Evolutionary conservation across 2,329 filamentous ascomycete genomes (phyloP).

Genomic region (Metarhizium album): DNA sequence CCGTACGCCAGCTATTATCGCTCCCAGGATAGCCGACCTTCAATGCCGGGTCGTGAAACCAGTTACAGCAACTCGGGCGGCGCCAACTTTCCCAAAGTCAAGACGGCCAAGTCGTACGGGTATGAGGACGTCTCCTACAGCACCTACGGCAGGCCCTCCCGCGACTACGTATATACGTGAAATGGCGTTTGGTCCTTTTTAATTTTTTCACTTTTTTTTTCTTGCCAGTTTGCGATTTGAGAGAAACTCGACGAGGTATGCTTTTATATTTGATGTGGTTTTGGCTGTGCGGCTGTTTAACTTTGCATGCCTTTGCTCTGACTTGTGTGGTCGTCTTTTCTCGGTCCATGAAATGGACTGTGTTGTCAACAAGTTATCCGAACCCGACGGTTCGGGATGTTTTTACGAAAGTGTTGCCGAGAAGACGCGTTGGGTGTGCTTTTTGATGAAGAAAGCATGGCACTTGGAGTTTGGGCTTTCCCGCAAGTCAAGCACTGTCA

Average conservation of each 20-base stretch:
- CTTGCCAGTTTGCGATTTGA: background rate
- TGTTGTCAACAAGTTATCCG: slow-evolving; percentile 3
- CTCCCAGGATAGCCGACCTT: slow-evolving; percentile 17
- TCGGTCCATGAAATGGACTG: background rate
- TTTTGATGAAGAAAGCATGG: background rate
- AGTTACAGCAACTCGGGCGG: slow-evolving; percentile 18
- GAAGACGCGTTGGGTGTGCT: background rate
- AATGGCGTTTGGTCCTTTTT: slow-evolving; percentile 7
- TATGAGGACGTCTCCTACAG: slow-evolving; percentile 23
- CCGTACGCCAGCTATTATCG: slow-evolving; percentile 16
- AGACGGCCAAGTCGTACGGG: slow-evolving; percentile 21
- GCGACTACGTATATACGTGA: slow-evolving; percentile 15
- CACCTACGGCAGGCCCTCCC: slow-evolving; percentile 15
- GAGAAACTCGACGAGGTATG: background rate
- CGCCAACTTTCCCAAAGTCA: slow-evolving; percentile 21
- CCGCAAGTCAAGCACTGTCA: background rate
- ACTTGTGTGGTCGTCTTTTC: background rate
- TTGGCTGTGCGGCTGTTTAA: background rate
- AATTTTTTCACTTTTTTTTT: background rate
- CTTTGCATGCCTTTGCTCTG: background rate
- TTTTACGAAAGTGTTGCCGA: background rate
- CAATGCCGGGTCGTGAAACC: slow-evolving; percentile 19
- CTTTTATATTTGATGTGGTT: background rate
- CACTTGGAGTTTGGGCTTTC: slow-evolving; percentile 2
- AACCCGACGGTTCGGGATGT: slow-evolving; percentile 1